A percentile compares a stretch with the other conserved stretches of the same genome.
Conservation (phyloP, 768 basidiomycete genomes). For the Scleroderma citrinum region DNA sequence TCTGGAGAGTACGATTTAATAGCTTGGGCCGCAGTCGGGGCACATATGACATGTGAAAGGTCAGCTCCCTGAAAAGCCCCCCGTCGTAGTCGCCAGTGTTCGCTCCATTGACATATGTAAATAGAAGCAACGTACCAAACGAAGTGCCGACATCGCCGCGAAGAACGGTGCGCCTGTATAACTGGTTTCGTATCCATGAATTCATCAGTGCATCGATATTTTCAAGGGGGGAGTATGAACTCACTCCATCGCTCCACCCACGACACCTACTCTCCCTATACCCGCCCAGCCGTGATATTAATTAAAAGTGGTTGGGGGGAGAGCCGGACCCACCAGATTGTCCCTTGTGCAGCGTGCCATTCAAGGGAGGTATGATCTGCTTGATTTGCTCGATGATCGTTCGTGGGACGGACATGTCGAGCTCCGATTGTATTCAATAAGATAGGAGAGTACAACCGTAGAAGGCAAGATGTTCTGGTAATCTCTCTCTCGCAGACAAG, state of each 20-base stretch:
- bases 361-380: constrained; percentile 84
- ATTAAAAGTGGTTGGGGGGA: background rate
- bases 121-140: constrained; percentile 50
- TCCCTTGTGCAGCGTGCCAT: constrained; percentile 87
- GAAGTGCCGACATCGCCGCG: constrained; percentile 83
- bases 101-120: too few relatives aligned
- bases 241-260: constrained; percentile 92
- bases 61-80: constrained; percentile 68
- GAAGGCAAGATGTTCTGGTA: too few relatives aligned
- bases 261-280: constrained; percentile 81
- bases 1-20: constrained; percentile 98
- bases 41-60: constrained; percentile 95
- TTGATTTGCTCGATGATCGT: constrained; percentile 65
- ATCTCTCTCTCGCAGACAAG: too few relatives aligned
- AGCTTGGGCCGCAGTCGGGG: constrained; percentile 82
- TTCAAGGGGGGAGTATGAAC: constrained; percentile 19
- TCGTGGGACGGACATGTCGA: constrained; percentile 55
- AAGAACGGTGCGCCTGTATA: constrained; percentile 98
- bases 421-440: background rate
- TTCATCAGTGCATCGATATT: too few relatives aligned
- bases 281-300: constrained; percentile 1
- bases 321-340: constrained; percentile 63
- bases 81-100: too few relatives aligned
- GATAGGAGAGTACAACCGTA: too few relatives aligned
- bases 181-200: constrained; percentile 40